Conservation (phyloP, 768 basidiomycete genomes). For the Astraeus odoratus region DNA sequence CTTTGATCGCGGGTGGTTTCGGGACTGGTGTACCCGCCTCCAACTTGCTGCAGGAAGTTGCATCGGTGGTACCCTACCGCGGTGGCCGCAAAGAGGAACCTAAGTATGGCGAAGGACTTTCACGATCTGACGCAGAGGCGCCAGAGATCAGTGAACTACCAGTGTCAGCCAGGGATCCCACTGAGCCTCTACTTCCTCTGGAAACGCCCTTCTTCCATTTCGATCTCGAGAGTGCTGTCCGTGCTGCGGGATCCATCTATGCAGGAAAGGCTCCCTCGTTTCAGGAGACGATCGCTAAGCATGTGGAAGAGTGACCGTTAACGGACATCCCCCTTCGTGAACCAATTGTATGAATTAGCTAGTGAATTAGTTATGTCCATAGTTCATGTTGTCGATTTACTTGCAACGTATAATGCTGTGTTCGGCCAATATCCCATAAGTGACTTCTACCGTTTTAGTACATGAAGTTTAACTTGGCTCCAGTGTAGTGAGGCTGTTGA, state of each 20-base stretch:
- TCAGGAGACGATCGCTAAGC: conserved; percentile 6
- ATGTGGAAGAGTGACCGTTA: not conserved
- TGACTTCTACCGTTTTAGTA: no score
- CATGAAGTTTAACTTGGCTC: no score
- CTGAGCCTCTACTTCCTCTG: conserved; percentile 34
- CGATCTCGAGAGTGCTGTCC: conserved; percentile 68
- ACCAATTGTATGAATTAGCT: no score
- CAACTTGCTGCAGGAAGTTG: conserved; percentile 53
- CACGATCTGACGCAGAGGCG: conserved; percentile 27
- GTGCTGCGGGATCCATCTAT: conserved; percentile 59
- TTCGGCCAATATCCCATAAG: no score
- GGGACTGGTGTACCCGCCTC: conserved; percentile 54
- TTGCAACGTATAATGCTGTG: no score
- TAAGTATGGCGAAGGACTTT: conserved; percentile 1
- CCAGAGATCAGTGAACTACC: conserved; percentile 18
- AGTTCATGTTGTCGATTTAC: no score
- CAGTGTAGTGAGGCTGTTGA: no score
- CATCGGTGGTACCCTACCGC: conserved; percentile 64
- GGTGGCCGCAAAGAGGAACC: conserved; percentile 32
- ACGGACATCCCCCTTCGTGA: no score
- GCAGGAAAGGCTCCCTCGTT: conserved; percentile 12
- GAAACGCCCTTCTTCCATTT: conserved; percentile 89
- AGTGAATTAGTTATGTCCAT: no score
- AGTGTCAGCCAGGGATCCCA: not conserved
- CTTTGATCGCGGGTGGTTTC: conserved; percentile 85